Conservation (phyloP, 2,329 filamentous ascomycete genomes). For the Trichophyton verrucosum region DNA sequence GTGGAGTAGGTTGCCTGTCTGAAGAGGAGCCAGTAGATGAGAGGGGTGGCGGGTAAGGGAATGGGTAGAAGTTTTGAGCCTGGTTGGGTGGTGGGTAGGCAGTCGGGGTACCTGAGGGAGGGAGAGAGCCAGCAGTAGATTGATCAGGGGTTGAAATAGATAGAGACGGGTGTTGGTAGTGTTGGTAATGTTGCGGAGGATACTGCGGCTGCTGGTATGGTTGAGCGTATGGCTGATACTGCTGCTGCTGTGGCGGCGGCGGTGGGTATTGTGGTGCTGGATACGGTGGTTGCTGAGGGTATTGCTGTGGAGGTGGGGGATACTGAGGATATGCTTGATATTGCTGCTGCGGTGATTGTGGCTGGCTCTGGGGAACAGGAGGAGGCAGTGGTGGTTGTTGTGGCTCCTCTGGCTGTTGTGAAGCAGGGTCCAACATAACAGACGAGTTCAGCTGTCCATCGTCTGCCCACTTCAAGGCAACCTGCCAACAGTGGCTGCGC, state of each 20-base stretch:
- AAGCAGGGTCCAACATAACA: constrained; percentile 16
- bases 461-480: constrained; percentile 49
- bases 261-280: too few species aligned
- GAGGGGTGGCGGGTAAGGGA: constrained; percentile 11
- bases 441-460: constrained; percentile 26
- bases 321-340: constrained; percentile 1
- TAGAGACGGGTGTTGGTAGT: neutral
- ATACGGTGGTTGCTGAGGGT: constrained; percentile 2
- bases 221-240: neutral
- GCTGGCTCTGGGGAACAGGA: neutral
- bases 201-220: constrained; percentile 3
- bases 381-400: neutral
- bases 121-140: neutral
- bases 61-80: neutral
- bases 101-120: neutral
- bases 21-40: constrained; percentile 16
- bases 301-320: neutral
- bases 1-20: constrained; percentile 21
- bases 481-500: constrained; percentile 56
- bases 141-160: neutral
- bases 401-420: neutral
- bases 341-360: neutral
- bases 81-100: neutral
- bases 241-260: neutral
- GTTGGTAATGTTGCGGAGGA: constrained; percentile 5